Evolutionary conservation across 1,284 basidiomycete species (phyloP).

Genomic region (Ganoderma sp.): DNA sequence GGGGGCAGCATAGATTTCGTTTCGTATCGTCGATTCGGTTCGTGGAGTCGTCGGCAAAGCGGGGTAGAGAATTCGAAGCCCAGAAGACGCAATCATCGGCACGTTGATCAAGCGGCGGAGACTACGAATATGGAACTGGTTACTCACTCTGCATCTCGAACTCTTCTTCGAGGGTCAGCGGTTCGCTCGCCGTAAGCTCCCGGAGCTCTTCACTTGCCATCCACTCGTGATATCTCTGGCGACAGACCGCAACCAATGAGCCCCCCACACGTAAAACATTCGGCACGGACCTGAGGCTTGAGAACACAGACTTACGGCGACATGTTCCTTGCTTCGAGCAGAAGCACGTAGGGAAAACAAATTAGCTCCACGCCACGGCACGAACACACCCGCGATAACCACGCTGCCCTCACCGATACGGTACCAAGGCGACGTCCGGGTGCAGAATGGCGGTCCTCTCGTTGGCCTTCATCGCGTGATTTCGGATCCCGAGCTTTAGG

Average conservation of each 20-base stretch:
- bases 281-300: background rate
- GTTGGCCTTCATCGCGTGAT: conserved; percentile 63
- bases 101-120: background rate
- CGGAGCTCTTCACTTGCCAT: conserved; percentile 83
- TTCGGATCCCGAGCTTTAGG: too few relatives aligned
- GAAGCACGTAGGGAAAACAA: background rate
- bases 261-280: conserved; percentile 7
- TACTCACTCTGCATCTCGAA: conserved; percentile 89
- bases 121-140: background rate
- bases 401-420: conserved; percentile 58
- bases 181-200: conserved; percentile 86
- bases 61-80: background rate
- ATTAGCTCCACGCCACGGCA: conserved; percentile 11
- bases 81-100: background rate
- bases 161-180: conserved; percentile 83
- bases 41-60: background rate
- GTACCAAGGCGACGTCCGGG: conserved; percentile 69
- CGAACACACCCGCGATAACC: conserved; percentile 8
- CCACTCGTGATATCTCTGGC: conserved; percentile 88
- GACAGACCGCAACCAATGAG: conserved; percentile 3
- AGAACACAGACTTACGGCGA: conserved; percentile 50
- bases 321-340: conserved; percentile 59
- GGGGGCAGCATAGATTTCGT: background rate
- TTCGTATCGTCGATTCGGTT: too few relatives aligned
- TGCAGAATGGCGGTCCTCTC: conserved; percentile 68